A percentile compares a stretch with the other conserved stretches of the same genome.
Evolutionary conservation across 768 basidiomycete species (phyloP).

Genomic region (Rhizopogon roseolus): DNA sequence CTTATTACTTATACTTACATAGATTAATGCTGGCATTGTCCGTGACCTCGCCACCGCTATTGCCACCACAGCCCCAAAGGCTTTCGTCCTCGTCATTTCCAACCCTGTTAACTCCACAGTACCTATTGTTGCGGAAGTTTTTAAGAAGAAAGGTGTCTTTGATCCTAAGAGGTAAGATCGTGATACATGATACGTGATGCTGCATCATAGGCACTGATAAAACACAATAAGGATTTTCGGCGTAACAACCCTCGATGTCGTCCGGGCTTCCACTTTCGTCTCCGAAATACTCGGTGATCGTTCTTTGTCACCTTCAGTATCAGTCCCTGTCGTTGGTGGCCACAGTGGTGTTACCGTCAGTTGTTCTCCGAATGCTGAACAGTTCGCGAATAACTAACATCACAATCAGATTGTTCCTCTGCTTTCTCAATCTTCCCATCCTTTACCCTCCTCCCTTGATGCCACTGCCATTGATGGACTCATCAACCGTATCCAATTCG

Average conservation of each 20-base stretch:
- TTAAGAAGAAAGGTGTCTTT: slow-evolving; percentile 89
- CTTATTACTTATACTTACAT: slow-evolving; percentile 6
- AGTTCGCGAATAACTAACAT: slow-evolving; percentile 6
- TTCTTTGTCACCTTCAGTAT: slow-evolving; percentile 53
- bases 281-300: slow-evolving; percentile 69
- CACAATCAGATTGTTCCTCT: slow-evolving; percentile 77
- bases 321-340: slow-evolving; percentile 91
- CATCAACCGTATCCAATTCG: slow-evolving; percentile 87
- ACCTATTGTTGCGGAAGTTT: slow-evolving; percentile 91
- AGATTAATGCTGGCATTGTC: slow-evolving; percentile 99
- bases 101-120: slow-evolving; percentile 99
- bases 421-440: slow-evolving; percentile 83
- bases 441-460: slow-evolving; percentile 58
- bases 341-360: slow-evolving; percentile 88
- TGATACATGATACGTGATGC: too few species aligned
- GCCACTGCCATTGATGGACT: slow-evolving; percentile 51
- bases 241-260: slow-evolving; percentile 96
- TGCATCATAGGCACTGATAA: background rate
- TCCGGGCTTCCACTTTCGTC: slow-evolving; percentile 96
- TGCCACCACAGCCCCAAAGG: slow-evolving; percentile 80
- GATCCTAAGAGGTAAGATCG: slow-evolving; percentile 78
- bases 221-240: slow-evolving; percentile 71
- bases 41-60: slow-evolving; percentile 89
- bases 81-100: slow-evolving; percentile 93
- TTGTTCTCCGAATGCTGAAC: background rate